Base-by-base conservation (phyloP, 2,329 filamentous ascomycete species). In the Decorospora gaudefroyi region DNA sequence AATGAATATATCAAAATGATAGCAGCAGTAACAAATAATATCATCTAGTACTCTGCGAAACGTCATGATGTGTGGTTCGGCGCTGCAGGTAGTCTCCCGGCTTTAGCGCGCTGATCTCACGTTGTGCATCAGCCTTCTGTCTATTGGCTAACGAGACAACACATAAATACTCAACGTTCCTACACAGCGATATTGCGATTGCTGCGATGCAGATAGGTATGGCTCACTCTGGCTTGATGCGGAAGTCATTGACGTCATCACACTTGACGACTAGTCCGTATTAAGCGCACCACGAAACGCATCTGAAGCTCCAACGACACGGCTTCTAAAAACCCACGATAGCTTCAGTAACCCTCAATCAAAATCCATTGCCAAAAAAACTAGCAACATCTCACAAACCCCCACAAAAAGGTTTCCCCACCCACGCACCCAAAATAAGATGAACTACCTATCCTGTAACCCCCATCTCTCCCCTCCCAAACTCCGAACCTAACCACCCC, bases 371-470 rank as follows among this genome's bases (percentile, higher is more conserved):
- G 11, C 9, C 12, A 8, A 18, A 11, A 13, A 12, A 12, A 19
- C 6, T 22, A 17, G 2, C 2, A n/a, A 6, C 11, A n/a, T n/a
- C n/a, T n/a, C n/a, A n/a, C n/a, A n/a, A n/a, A n/a, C n/a, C n/a
- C n/a, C n/a, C n/a, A n/a, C n/a, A n/a, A n/a, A n/a, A n/a, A 30
- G 7, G 2, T 10, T 27, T 36, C 10, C 29, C 18, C 52, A 61
- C 36, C 23, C n/a, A n/a, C n/a, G n/a, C n/a, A n/a, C n/a, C n/a
- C n/a, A n/a, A n/a, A n/a, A n/a, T n/a, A n/a, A n/a, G n/a, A 68
- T 68, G 65, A 67, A 65, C 43, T 57, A 61, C 53, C 53, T 67
- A 15, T 65, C 65, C 37, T 59, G 64, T 66, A 64, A 18, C 19
- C 22, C 17, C 29, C 11, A 32, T 26, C 15, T 13, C 18, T 11